Percentiles rank a stretch among this genome's conserved stretches.
These are phyloP conservation scores for Arthromyces matolae DNA, from an alignment of 768 basidiomycete genomes.

Conservation along the genomic window DNA sequence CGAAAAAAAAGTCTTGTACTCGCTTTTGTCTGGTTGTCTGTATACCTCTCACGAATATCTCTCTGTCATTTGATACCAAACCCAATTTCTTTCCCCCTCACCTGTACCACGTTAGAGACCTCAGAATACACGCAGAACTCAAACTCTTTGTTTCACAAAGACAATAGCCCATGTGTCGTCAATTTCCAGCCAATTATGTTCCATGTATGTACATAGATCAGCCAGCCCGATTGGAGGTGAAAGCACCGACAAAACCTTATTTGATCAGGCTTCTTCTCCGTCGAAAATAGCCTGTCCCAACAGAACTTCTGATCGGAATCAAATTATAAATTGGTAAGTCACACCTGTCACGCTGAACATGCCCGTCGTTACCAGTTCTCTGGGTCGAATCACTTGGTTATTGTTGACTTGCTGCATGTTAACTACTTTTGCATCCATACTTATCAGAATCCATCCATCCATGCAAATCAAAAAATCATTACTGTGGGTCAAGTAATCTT, in stretches of 20 bases:
- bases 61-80: constrained; percentile 10
- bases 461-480: constrained; percentile 11
- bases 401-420: constrained; percentile 6
- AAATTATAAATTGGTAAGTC: constrained; percentile 17
- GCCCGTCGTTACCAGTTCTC: constrained; percentile 11
- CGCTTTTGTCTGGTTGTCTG: constrained; percentile 1
- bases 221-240: constrained; percentile 10
- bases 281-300: constrained; percentile 31
- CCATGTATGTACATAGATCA: constrained; percentile 20
- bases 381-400: too few relatives aligned
- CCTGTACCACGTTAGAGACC: constrained; percentile 9
- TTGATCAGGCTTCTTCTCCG: constrained; percentile 16
- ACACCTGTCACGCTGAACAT: constrained; percentile 5
- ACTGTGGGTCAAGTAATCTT: constrained; percentile 5
- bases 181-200: constrained; percentile 2
- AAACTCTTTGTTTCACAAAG: too few relatives aligned
- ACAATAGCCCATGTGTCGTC: constrained; percentile 3
- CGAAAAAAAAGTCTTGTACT: constrained; percentile 8
- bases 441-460: constrained; percentile 5
- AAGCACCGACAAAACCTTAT: constrained; percentile 15
- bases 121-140: constrained; percentile 7
- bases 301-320: constrained; percentile 44
- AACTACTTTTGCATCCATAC: background rate
- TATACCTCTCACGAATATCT: constrained; percentile 9
- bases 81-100: too few relatives aligned